phyloP scores from a whole-genome alignment of 805 yeast genomes.

The Saturnispora silvae region DNA sequence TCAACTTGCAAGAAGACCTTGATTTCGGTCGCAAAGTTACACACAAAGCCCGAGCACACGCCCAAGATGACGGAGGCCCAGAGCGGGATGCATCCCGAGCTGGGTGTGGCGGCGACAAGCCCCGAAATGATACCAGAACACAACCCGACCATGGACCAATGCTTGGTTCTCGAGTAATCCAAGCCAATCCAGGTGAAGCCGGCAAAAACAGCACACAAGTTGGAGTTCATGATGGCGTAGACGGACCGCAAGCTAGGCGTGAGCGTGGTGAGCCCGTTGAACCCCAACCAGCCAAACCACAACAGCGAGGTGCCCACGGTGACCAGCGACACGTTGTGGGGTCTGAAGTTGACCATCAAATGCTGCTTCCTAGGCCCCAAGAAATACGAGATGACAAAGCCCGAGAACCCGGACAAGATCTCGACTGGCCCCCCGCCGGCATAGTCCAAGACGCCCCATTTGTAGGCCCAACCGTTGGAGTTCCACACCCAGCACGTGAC shows the following conservation, averaged over 20 bases:
- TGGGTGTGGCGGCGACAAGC: constrained; percentile 93
- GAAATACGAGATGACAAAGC: constrained; percentile 74
- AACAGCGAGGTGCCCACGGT: constrained; percentile 78
- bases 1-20: constrained; percentile 76
- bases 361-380: constrained; percentile 69
- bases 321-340: constrained; percentile 88
- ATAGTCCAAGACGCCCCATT: constrained; percentile 88
- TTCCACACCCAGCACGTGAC: constrained; percentile 97
- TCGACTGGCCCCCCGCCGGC: constrained; percentile 99
- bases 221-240: constrained; percentile 87
- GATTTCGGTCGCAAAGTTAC: constrained; percentile 84
- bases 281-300: constrained; percentile 95
- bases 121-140: constrained; percentile 96
- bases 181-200: constrained; percentile 86
- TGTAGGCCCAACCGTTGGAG: constrained; percentile 82
- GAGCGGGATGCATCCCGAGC: constrained; percentile 81
- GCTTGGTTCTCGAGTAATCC: constrained; percentile 79
- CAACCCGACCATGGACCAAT: constrained; percentile 90
- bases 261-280: constrained; percentile 83
- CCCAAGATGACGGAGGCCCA: constrained; percentile 90
- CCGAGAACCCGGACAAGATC: constrained; percentile 82
- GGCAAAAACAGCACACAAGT: constrained; percentile 80
- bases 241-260: constrained; percentile 77
- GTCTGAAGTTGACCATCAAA: constrained; percentile 78
- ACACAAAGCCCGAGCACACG: constrained; percentile 64